Percentiles rank a stretch among this genome's conserved stretches.
phyloP scores from a whole-genome alignment of 495 filamentous ascomycete genomes.

The Pyrenopolyporus hunteri region DNA sequence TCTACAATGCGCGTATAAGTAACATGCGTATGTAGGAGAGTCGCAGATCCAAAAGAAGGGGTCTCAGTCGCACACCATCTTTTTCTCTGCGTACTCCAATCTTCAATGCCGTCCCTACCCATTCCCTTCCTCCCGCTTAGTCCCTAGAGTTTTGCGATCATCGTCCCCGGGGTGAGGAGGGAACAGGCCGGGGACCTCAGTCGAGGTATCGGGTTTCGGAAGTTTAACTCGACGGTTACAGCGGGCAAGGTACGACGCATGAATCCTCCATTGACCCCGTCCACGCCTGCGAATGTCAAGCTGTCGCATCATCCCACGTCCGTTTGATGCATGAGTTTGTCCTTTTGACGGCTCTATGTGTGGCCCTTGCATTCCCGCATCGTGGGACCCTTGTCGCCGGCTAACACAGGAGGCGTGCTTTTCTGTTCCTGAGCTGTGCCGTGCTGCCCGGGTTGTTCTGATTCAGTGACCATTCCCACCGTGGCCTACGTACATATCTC shows the following conservation, averaged over 20 bases:
- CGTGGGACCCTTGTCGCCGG: conserved; percentile 26
- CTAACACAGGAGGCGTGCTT: conserved; percentile 4
- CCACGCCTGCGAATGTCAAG: conserved; percentile 9
- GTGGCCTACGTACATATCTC: too few species aligned
- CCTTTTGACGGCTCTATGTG: conserved; percentile 15
- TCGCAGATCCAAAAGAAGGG: conserved; percentile 12
- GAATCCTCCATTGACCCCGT: conserved; percentile 21
- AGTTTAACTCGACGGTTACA: conserved; percentile 35
- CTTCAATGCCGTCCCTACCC: conserved; percentile 11
- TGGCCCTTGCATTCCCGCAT: conserved; percentile 33
- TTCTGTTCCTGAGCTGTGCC: background rate
- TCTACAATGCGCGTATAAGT: background rate
- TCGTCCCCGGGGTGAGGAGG: conserved; percentile 24
- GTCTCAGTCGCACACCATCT: conserved; percentile 20
- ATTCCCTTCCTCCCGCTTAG: background rate
- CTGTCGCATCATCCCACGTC: conserved; percentile 23
- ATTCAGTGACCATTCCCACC: too few species aligned
- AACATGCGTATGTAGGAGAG: background rate
- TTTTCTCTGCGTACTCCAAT: background rate
- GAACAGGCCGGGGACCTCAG: conserved; percentile 8
- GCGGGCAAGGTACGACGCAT: conserved; percentile 24
- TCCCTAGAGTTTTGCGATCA: conserved; percentile 23
- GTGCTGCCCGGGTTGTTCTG: background rate
- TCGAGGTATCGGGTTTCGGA: conserved; percentile 28
- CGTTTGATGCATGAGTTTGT: conserved; percentile 26